Conservation (phyloP, 208 protist genomes). For the Trypanosoma melophagium region DNA sequence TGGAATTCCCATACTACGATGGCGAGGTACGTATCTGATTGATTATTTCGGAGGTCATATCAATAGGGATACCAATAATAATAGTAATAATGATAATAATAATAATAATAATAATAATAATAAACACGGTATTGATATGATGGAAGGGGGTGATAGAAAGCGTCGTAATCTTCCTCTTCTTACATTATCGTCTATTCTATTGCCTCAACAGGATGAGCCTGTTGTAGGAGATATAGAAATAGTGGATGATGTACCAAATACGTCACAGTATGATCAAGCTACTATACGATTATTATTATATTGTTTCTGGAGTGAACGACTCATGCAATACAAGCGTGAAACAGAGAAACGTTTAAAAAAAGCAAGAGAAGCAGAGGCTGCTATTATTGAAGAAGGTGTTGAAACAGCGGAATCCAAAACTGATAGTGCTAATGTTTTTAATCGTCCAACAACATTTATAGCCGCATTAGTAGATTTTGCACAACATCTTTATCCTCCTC, state of each 20-base stretch:
- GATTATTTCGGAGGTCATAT: constrained; percentile 38
- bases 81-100: constrained; percentile 17
- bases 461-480: constrained; percentile 53
- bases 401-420: constrained; percentile 13
- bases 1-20: constrained; percentile 49
- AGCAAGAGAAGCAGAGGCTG: background rate
- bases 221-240: constrained; percentile 15
- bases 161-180: constrained; percentile 66
- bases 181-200: constrained; percentile 63
- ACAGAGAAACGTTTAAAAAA: constrained; percentile 30
- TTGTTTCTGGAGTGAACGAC: constrained; percentile 69
- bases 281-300: constrained; percentile 74
- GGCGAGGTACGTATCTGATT: constrained; percentile 47
- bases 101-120: background rate
- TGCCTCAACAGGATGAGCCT: constrained; percentile 41
- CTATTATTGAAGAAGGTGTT: constrained; percentile 16
- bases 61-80: background rate
- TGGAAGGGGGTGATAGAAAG: constrained; percentile 21
- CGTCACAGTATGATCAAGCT: constrained; percentile 48
- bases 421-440: background rate
- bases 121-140: background rate
- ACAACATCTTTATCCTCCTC: constrained; percentile 6
- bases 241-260: constrained; percentile 38
- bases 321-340: constrained; percentile 49
- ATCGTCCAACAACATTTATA: constrained; percentile 39